phyloP scores from a whole-genome alignment of 768 basidiomycete species.

The Austroboletus eburneus region DNA sequence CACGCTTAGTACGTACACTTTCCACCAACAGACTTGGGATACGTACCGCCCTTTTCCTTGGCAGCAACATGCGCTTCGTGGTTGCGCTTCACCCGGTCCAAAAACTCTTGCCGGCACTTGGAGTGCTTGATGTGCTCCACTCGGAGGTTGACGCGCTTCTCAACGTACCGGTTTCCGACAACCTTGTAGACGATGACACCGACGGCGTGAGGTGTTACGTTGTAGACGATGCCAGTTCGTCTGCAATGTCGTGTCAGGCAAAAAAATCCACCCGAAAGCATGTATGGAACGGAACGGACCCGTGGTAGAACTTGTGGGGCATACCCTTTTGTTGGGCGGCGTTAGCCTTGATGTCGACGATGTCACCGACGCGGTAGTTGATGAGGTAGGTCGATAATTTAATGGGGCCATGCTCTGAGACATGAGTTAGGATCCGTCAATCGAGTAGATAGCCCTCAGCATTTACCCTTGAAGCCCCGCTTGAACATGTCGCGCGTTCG shows the following conservation, averaged over 20 bases:
- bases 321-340: conserved; percentile 99
- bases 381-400: conserved; percentile 91
- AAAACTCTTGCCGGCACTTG: conserved; percentile 96
- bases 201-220: conserved; percentile 91
- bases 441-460: conserved; percentile 9
- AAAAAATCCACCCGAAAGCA: background rate
- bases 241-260: conserved; percentile 38
- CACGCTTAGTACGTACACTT: background rate
- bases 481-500: conserved; percentile 99
- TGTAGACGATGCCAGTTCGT: conserved; percentile 98
- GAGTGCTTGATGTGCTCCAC: conserved; percentile 96
- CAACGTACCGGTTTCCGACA: conserved; percentile 97
- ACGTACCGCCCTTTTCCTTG: conserved; percentile 83
- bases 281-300: conserved; percentile 49
- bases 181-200: conserved; percentile 98
- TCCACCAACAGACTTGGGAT: background rate
- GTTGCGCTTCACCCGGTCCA: conserved; percentile 93
- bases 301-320: conserved; percentile 99
- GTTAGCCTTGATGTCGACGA: conserved; percentile 99
- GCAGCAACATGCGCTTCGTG: conserved; percentile 78
- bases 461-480: conserved; percentile 93
- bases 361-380: conserved; percentile 94
- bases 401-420: conserved; percentile 79
- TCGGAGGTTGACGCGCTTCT: conserved; percentile 98
- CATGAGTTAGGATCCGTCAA: conserved; percentile 1